phyloP scores from a whole-genome alignment of 345 rosid species.

The Abelmoschus esculentus region DNA sequence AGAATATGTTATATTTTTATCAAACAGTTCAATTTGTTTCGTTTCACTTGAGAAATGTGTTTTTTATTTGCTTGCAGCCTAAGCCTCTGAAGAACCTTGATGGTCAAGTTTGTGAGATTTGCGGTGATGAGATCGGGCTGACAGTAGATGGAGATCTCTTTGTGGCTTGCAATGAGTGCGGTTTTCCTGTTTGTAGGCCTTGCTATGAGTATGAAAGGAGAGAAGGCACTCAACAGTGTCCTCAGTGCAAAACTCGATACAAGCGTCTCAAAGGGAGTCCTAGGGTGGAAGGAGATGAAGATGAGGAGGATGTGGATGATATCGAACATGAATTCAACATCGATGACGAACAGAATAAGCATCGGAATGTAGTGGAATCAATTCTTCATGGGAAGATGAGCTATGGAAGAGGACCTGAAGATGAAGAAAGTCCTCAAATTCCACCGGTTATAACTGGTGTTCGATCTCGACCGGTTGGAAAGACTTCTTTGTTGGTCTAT shows the following conservation, averaged over 20 bases:
- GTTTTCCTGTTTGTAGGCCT: conserved; percentile 89
- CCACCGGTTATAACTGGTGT: conserved; percentile 64
- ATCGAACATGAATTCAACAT: conserved; percentile 89
- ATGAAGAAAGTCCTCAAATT: conserved; percentile 64
- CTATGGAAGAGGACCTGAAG: conserved; percentile 90
- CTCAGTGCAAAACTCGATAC: conserved; percentile 92
- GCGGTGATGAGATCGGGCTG: conserved; percentile 77
- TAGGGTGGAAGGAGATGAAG: conserved; percentile 93
- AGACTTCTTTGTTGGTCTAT: not conserved
- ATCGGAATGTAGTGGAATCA: conserved; percentile 60
- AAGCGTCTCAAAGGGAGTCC: conserved; percentile 96
- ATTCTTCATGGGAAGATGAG: conserved; percentile 97
- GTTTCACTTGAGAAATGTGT: not conserved
- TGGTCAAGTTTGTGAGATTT: conserved; percentile 90
- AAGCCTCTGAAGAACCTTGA: conserved; percentile 86
- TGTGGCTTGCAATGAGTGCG: conserved; percentile 97
- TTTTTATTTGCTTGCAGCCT: conserved; percentile 38
- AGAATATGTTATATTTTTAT: not conserved
- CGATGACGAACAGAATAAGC: conserved; percentile 61
- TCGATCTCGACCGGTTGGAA: conserved; percentile 65
- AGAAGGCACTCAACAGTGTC: conserved; percentile 87
- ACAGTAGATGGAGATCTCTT: conserved; percentile 90
- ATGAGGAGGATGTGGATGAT: conserved; percentile 90
- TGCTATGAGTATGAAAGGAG: conserved; percentile 95
- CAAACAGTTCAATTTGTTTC: not conserved